phyloP scores from a whole-genome alignment of 192 early-diverging fungal species.

The Coemansia sp. region DNA sequence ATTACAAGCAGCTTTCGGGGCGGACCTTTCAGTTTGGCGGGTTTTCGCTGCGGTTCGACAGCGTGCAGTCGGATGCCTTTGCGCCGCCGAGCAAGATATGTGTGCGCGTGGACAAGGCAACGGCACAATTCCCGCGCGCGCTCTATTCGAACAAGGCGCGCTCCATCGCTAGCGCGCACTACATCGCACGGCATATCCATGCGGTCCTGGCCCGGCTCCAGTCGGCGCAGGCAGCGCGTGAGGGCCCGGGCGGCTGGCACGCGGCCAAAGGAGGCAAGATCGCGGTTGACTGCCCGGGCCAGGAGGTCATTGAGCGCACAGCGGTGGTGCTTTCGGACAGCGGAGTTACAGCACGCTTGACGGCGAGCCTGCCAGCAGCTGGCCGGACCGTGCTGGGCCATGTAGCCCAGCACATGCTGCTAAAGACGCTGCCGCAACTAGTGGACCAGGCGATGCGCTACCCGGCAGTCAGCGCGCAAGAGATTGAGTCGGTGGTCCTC shows the following conservation, averaged over 20 bases:
- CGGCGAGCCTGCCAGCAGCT: constrained; percentile 42
- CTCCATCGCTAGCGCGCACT: constrained; percentile 38
- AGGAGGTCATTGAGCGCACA: constrained; percentile 52
- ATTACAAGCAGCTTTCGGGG: constrained; percentile 31
- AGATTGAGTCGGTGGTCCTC: constrained; percentile 23
- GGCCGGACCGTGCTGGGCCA: constrained; percentile 47
- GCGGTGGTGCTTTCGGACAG: constrained; percentile 20
- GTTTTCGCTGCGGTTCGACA: constrained; percentile 31
- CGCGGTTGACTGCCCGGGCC: constrained; percentile 45
- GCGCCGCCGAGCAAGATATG: constrained; percentile 51
- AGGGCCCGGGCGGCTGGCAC: constrained; percentile 18
- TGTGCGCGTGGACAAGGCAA: constrained; percentile 25
- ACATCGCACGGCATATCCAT: constrained; percentile 29
- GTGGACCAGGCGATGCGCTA: constrained; percentile 26
- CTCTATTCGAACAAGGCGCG: constrained; percentile 24
- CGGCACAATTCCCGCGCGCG: constrained; percentile 22
- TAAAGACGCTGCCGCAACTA: constrained; percentile 31
- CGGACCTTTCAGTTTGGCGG: constrained; percentile 10
- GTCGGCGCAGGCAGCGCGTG: not conserved
- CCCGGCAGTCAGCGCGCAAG: constrained; percentile 8
- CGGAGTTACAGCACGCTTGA: constrained; percentile 43
- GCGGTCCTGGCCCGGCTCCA: not conserved
- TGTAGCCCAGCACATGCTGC: constrained; percentile 34
- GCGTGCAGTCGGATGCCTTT: constrained; percentile 48
- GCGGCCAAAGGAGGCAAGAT: constrained; percentile 34